Evolutionary conservation across 2,329 filamentous ascomycete species (phyloP).

Genomic region (Lojkania enalia): DNA sequence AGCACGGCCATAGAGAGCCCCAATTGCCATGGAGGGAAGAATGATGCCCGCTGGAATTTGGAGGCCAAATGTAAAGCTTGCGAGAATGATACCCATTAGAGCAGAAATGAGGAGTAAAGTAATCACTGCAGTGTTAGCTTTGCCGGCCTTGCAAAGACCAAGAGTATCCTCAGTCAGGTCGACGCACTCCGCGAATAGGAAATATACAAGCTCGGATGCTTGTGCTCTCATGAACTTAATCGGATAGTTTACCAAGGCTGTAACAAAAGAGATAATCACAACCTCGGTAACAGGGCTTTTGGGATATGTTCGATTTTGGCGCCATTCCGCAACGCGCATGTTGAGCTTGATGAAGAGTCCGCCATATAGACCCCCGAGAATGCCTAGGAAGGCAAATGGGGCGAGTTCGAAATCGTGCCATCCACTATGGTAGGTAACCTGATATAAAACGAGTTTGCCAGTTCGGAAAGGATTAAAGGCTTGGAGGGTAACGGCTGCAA

Average conservation of each 20-base stretch:
- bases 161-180: conserved; percentile 82
- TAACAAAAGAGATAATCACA: conserved; percentile 74
- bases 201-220: conserved; percentile 85
- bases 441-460: conserved; percentile 92
- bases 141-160: conserved; percentile 85
- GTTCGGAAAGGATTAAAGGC: conserved; percentile 93
- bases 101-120: conserved; percentile 81
- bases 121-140: conserved; percentile 80
- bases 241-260: conserved; percentile 89
- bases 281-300: conserved; percentile 77
- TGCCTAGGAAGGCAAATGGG: conserved; percentile 82
- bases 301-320: conserved; percentile 69
- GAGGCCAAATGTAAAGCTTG: conserved; percentile 87
- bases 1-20: conserved; percentile 85
- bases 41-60: conserved; percentile 96
- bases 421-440: conserved; percentile 86
- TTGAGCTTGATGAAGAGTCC: conserved; percentile 94
- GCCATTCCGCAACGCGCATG: conserved; percentile 82
- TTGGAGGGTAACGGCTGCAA: conserved; percentile 91
- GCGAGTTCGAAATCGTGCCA: conserved; percentile 96
- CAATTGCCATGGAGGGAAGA: conserved; percentile 93
- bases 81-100: conserved; percentile 80
- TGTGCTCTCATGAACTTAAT: conserved; percentile 96
- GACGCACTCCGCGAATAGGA: conserved; percentile 88
- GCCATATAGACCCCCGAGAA: conserved; percentile 91